A percentile compares a stretch with the other conserved stretches of the same genome.
phyloP scores from a whole-genome alignment of 441 rosid genomes.

The Geranium incanum region DNA sequence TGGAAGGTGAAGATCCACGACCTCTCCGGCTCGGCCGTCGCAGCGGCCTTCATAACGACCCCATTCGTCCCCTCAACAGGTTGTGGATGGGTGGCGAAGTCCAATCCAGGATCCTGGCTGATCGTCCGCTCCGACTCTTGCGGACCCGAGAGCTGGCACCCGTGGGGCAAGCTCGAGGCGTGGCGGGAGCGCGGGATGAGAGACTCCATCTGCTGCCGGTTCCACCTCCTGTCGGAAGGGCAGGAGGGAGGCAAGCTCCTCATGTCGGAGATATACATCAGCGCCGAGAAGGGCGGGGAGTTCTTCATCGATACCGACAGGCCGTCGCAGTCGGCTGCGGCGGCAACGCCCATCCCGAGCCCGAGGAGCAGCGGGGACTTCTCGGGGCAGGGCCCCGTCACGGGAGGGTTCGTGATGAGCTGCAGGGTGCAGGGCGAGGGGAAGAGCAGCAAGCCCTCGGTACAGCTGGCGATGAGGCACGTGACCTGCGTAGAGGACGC shows the following conservation, averaged over 20 bases:
- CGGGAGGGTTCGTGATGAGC: slow-evolving; percentile 82
- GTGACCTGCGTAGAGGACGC: slow-evolving; percentile 95
- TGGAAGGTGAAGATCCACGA: slow-evolving; percentile 99
- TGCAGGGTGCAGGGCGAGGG: slow-evolving; percentile 90
- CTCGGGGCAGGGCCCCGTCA: slow-evolving; percentile 52
- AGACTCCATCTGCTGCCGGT: slow-evolving; percentile 79
- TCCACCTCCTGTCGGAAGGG: slow-evolving; percentile 68
- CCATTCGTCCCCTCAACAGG: slow-evolving; percentile 94
- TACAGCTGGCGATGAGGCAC: slow-evolving; percentile 79
- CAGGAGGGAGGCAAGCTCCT: slow-evolving; percentile 73
- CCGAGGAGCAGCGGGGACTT: slow-evolving; percentile 94
- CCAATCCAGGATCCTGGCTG: slow-evolving; percentile 94
- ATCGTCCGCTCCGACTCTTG: slow-evolving; percentile 76
- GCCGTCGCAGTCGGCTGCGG: slow-evolving; percentile 53
- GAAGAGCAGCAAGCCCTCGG: slow-evolving; percentile 72
- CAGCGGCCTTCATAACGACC: slow-evolving; percentile 95
- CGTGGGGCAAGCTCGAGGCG: slow-evolving; percentile 96
- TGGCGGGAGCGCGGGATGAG: slow-evolving; percentile 93
- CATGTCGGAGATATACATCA: slow-evolving; percentile 74
- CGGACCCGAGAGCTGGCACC: slow-evolving; percentile 87
- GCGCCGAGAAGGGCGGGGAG: slow-evolving; percentile 89
- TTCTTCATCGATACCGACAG: slow-evolving; percentile 75
- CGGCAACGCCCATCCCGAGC: slow-evolving; percentile 73
- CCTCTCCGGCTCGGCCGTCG: slow-evolving; percentile 91
- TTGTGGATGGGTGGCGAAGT: slow-evolving; percentile 91